Evolutionary conservation across 2,329 filamentous ascomycete species (phyloP).

Genomic region (Fusarium algeriense): DNA sequence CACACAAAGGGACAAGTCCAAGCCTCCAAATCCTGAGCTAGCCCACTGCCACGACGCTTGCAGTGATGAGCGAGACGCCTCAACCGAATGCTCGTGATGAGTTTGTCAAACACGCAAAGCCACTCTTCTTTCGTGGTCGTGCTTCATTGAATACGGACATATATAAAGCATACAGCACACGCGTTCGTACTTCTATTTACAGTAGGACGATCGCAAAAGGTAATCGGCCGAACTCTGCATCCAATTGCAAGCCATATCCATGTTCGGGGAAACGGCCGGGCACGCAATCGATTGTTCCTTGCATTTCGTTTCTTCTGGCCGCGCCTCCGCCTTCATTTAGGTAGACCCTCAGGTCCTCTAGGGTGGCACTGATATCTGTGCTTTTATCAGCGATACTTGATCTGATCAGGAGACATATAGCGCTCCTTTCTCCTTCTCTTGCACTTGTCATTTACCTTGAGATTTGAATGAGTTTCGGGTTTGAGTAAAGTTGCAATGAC

Average conservation of each 20-base stretch:
- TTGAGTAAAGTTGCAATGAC: background rate
- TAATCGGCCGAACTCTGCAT: constrained; percentile 22
- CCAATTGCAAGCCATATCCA: constrained; percentile 32
- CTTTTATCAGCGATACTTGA: constrained; percentile 19
- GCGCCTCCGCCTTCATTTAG: constrained; percentile 33
- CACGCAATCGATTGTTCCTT: constrained; percentile 39
- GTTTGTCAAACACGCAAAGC: constrained; percentile 13
- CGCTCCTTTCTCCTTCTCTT: constrained; percentile 28
- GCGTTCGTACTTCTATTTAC: constrained; percentile 35
- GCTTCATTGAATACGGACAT: constrained; percentile 11
- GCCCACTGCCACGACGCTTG: constrained; percentile 34
- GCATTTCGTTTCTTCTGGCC: constrained; percentile 30
- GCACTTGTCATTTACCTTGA: constrained; percentile 1
- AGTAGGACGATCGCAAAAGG: constrained; percentile 20
- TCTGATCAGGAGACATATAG: constrained; percentile 33
- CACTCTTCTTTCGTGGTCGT: constrained; percentile 3
- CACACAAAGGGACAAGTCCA: constrained; percentile 27
- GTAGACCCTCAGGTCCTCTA: constrained; percentile 17
- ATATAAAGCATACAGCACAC: background rate
- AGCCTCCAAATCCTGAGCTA: constrained; percentile 9
- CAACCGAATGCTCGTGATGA: constrained; percentile 31
- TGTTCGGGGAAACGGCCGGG: constrained; percentile 17
- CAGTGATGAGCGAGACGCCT: constrained; percentile 31
- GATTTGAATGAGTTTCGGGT: constrained; percentile 5
- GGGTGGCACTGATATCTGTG: constrained; percentile 20